Base-by-base conservation (phyloP, 495 filamentous ascomycete genomes). In the Neurospora pannonica region DNA sequence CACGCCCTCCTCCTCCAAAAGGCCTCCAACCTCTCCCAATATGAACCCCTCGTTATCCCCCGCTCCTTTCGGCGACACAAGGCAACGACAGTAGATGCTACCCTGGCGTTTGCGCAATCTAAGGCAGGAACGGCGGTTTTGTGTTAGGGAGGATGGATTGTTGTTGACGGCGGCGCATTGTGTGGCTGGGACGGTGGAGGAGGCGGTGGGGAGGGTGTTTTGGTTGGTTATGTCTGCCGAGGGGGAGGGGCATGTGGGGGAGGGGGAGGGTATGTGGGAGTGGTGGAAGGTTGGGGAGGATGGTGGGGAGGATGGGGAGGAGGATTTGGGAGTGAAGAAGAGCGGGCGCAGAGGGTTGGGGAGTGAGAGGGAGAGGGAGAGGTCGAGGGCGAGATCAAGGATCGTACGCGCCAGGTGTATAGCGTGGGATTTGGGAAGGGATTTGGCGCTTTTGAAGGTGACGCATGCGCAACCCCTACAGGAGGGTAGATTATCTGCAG, bases 121-220 rank as follows among this genome's bases (percentile, higher is more conserved):
- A 82, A 85, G 74, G 86, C 85, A 11, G 84, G 85, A 36, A 86
- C 84, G 5, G 85, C 86, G 4, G 4, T 81, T 86, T n/a, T 87
- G 82, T 72, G 83, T 87, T 38, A 77, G 80, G 3, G 42, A 80
- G 38, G 71, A 76, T 15, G 86, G 85, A 17, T 74, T 86, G 38
- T 75, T 87, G 13, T 73, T 87, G 39, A 87, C 84, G 19, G 85
- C 84, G 74, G 79, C 85, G 15, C 85, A 87, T 75, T 87, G 86
- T 74, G 75, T 87, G 8, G 84, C 81, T 19, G 85, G 83, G 71
- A 79, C 67, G 7, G 17, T 19, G 19, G 42, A n/a, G 42, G 34
- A 4, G 43, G 11, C 5, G 54, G 13, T 34, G 15, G 54, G 54
- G 13, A 34, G 28, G 15, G 15, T 17, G 28, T 1, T 62, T 19